Conservation (phyloP, 192 early-diverging fungal genomes). For the Umbelopsis vinacea region DNA sequence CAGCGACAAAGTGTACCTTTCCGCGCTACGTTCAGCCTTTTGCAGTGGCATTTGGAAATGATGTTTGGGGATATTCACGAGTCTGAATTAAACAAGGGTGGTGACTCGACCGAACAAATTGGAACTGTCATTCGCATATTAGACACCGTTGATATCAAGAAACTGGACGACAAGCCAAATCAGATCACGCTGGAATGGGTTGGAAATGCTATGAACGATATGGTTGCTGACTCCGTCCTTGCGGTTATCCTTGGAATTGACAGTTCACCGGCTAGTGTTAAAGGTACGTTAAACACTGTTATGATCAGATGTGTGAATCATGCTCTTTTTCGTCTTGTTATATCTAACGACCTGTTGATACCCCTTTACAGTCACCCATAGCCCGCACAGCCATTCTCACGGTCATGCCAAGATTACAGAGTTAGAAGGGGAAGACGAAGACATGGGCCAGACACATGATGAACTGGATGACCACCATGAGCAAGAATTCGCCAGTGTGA, state of each 20-base stretch:
- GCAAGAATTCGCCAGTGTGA: slow-evolving; percentile 29
- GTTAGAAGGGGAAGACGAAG: slow-evolving; percentile 6
- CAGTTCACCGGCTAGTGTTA: slow-evolving; percentile 87
- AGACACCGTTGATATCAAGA: slow-evolving; percentile 77
- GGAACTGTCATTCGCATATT: slow-evolving; percentile 60
- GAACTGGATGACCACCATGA: slow-evolving; percentile 11
- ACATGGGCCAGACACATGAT: slow-evolving; percentile 6
- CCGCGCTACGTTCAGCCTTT: slow-evolving; percentile 74
- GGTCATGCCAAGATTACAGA: slow-evolving; percentile 6
- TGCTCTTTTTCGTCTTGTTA: not conserved
- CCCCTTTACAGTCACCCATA: not conserved
- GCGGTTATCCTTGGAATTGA: slow-evolving; percentile 87
- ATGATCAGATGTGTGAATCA: not conserved
- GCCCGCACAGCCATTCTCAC: slow-evolving; percentile 26
- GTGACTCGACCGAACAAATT: slow-evolving; percentile 14
- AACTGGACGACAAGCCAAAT: slow-evolving; percentile 52
- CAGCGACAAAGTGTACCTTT: slow-evolving; percentile 82
- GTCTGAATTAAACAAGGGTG: slow-evolving; percentile 33
- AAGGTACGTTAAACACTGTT: slow-evolving; percentile 39
- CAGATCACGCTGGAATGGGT: slow-evolving; percentile 89
- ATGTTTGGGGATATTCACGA: slow-evolving; percentile 87
- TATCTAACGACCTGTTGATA: not conserved
- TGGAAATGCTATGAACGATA: slow-evolving; percentile 90
- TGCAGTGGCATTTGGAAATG: slow-evolving; percentile 89
- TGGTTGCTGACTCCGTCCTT: slow-evolving; percentile 93